phyloP scores from a whole-genome alignment of 73 alveolate genomes.

The Stentor coeruleus region DNA sequence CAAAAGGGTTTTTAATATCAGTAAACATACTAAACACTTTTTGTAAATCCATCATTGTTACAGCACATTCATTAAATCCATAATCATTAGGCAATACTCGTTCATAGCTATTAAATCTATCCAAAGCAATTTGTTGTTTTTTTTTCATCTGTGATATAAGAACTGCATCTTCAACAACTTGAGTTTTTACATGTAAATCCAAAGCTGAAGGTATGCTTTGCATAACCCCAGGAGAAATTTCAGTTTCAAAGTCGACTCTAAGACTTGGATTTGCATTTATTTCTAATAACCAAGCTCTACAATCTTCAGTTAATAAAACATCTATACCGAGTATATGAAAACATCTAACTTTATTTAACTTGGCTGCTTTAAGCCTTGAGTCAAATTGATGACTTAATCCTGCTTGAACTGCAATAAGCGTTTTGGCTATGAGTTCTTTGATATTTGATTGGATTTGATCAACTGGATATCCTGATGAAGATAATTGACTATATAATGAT shows the following conservation, averaged over 20 bases:
- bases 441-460: slow-evolving; percentile 43
- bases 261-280: slow-evolving; percentile 82
- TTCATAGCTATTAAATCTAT: slow-evolving; percentile 28
- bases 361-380: slow-evolving; percentile 31
- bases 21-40: slow-evolving; percentile 37
- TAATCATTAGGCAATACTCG: slow-evolving; percentile 36
- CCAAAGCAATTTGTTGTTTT: slow-evolving; percentile 27
- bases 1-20: slow-evolving; percentile 34
- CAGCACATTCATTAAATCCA: slow-evolving; percentile 12
- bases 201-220: slow-evolving; percentile 49
- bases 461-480: slow-evolving; percentile 42
- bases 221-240: slow-evolving; percentile 31
- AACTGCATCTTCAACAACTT: slow-evolving; percentile 59
- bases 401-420: slow-evolving; percentile 39
- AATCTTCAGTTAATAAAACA: slow-evolving; percentile 66
- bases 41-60: slow-evolving; percentile 20
- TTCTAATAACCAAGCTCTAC: slow-evolving; percentile 82
- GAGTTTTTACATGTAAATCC: slow-evolving; percentile 58
- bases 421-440: slow-evolving; percentile 33
- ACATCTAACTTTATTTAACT: slow-evolving; percentile 37
- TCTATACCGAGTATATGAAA: slow-evolving; percentile 84
- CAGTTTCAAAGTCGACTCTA: slow-evolving; percentile 56
- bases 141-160: slow-evolving; percentile 32
- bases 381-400: slow-evolving; percentile 1
- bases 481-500: slow-evolving; percentile 37